Evolutionary conservation across 1,139 yeast species (phyloP), one percentile per base, ranked within the genome.

Genomic region (Williopsis jadinii): DNA sequence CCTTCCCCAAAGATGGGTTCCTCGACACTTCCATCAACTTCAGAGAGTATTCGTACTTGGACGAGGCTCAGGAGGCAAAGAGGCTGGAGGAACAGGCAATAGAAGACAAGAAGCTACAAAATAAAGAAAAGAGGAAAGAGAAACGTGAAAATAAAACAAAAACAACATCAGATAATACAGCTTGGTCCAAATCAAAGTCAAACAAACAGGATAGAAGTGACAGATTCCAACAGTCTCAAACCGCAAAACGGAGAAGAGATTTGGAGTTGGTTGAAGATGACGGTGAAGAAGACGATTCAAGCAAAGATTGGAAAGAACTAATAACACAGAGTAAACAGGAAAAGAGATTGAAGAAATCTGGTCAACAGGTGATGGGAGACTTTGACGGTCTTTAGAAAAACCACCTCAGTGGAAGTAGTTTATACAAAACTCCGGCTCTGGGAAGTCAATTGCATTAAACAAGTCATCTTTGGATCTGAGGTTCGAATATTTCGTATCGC

Each of bases 241-340:
- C 28, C 6, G 49, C 47, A 11, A 47, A 50, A 34, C 35, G 46
- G 77, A 83, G 60, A 28, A 49, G 56, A 29, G 56, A 52, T 19
- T 30, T 53, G 30, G 54, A 49, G 13, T 38, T 52, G n/a, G 77
- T 78, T 2, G 8, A 73, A 76, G 33, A 41, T 19, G 46, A 40
- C 19, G 41, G 46, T 13, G 75, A 70, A n/a, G 75, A 70, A 29
- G 78, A 78, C 19, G 84, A 77, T 30, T 63, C 69, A 1, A 73
- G 70, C 43, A 74, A 68, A 29, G 98, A 92, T 62, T 92, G 98
- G 98, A 92, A 92, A 63, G 94, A 85, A 35, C 58, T 83, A 34
- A 82, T 90, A 1, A 68, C 77, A 49, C 73, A 72, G 39, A 79
- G 71, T 49, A 87, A 86, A 58, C 78, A 72, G 61, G 70, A 67